Conservation (phyloP, 1,139 yeast species). For the Spathaspora jeffriesii region DNA sequence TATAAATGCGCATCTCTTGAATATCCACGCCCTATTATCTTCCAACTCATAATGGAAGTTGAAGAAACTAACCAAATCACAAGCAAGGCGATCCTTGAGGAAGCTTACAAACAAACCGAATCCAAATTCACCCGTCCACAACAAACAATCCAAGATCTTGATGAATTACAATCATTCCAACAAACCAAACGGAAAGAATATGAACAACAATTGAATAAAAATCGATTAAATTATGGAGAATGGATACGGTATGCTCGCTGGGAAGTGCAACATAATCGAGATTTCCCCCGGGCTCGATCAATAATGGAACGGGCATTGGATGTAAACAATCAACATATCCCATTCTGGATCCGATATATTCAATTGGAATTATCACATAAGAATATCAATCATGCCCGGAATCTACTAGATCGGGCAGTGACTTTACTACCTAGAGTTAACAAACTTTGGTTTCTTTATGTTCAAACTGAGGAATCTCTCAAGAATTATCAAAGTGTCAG, state of each 20-base stretch:
- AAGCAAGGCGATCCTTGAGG: slow-evolving; percentile 39
- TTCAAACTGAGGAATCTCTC: slow-evolving; percentile 80
- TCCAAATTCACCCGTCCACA: slow-evolving; percentile 29
- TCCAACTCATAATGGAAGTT: too few species aligned
- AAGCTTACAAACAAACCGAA: slow-evolving; percentile 31
- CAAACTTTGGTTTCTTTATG: slow-evolving; percentile 84
- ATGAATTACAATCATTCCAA: slow-evolving; percentile 77
- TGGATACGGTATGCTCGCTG: slow-evolving; percentile 94
- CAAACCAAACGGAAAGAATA: slow-evolving; percentile 76
- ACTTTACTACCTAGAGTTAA: slow-evolving; percentile 74
- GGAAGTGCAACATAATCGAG: slow-evolving; percentile 78
- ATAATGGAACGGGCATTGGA: slow-evolving; percentile 86
- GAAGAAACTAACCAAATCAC: slow-evolving; percentile 24
- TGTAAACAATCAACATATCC: slow-evolving; percentile 71
- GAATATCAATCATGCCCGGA: slow-evolving; percentile 87
- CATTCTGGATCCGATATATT: slow-evolving; percentile 85
- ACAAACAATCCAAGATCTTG: slow-evolving; percentile 70
- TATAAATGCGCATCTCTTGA: too few species aligned
- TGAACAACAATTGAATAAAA: slow-evolving; percentile 83
- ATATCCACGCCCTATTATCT: too few species aligned
- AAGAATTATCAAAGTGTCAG: slow-evolving; percentile 66
- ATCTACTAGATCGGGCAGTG: slow-evolving; percentile 78
- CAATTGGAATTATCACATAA: slow-evolving; percentile 73
- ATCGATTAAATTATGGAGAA: slow-evolving; percentile 78
- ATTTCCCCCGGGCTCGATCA: slow-evolving; percentile 74